A percentile compares a stretch with the other conserved stretches of the same genome.
phyloP scores from a whole-genome alignment of 2,329 filamentous ascomycete species.

The Penicillium carneum region DNA sequence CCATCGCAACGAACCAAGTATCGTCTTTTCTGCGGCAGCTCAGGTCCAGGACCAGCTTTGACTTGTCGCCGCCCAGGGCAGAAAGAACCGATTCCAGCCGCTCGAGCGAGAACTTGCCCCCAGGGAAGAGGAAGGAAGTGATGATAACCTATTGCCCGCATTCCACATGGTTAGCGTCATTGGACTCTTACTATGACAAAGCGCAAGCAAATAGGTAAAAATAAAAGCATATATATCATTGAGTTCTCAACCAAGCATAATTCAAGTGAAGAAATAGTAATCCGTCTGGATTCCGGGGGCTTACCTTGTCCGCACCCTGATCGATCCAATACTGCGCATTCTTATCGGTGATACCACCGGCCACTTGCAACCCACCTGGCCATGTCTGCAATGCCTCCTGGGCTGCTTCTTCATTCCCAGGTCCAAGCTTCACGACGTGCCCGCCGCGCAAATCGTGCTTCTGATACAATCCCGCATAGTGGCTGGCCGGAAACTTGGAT shows the following conservation, averaged over 20 bases:
- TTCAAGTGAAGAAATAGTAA: slow-evolving; percentile 3
- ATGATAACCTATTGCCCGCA: slow-evolving; percentile 79
- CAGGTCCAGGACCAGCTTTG: slow-evolving; percentile 90
- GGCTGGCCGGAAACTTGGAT: slow-evolving; percentile 78
- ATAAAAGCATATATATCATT: neutral
- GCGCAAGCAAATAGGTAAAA: slow-evolving; percentile 10
- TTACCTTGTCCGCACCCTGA: slow-evolving; percentile 85
- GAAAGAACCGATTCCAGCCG: slow-evolving; percentile 76
- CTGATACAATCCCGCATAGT: slow-evolving; percentile 84
- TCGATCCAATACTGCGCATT: slow-evolving; percentile 89
- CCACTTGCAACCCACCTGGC: slow-evolving; percentile 83
- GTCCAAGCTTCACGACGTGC: slow-evolving; percentile 96
- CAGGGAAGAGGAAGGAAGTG: slow-evolving; percentile 91
- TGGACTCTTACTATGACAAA: slow-evolving; percentile 22
- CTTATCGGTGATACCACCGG: slow-evolving; percentile 86
- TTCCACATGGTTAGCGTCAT: slow-evolving; percentile 33
- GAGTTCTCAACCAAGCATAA: neutral
- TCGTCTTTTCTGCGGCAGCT: slow-evolving; percentile 81
- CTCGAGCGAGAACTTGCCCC: slow-evolving; percentile 78
- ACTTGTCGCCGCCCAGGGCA: slow-evolving; percentile 74
- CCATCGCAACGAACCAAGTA: slow-evolving; percentile 96
- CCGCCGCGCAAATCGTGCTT: slow-evolving; percentile 76
- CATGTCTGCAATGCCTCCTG: slow-evolving; percentile 78
- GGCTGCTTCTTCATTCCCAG: slow-evolving; percentile 82
- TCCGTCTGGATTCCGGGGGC: slow-evolving; percentile 35